These are phyloP conservation scores for Cymbopogon citratus DNA, from an alignment of 176 grass and related monocot species.

Conservation along the genomic window DNA sequence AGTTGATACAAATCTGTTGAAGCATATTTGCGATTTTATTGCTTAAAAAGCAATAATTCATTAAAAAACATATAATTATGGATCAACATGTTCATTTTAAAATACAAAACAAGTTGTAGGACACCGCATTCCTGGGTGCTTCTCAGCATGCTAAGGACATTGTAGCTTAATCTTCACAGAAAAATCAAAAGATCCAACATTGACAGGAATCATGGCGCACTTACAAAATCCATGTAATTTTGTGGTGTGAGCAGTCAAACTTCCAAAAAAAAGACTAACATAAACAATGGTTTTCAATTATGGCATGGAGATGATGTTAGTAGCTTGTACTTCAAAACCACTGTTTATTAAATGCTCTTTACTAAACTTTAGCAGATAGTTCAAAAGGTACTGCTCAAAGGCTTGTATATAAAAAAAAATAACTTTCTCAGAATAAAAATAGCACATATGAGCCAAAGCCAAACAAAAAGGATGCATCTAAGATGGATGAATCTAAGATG, in stretches of 20 bases:
- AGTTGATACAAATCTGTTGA: conserved; percentile 18
- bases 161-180: background rate
- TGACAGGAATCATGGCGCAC: background rate
- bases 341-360: background rate
- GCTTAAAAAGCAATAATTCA: background rate
- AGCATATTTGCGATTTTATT: conserved; percentile 16
- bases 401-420: background rate
- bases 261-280: background rate
- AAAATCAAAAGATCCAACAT: background rate
- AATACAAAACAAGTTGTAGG: background rate
- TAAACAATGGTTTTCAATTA: background rate
- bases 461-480: conserved; percentile 7
- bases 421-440: background rate
- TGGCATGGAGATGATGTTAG: background rate
- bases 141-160: conserved; percentile 11
- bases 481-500: background rate
- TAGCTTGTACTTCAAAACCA: background rate
- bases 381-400: background rate
- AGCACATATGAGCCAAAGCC: background rate
- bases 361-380: background rate
- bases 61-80: background rate
- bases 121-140: background rate
- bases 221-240: background rate
- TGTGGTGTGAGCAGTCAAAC: background rate
- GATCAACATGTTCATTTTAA: background rate